Conservation (phyloP, 495 filamentous ascomycete species). For the Penicillium riverlandense region DNA sequence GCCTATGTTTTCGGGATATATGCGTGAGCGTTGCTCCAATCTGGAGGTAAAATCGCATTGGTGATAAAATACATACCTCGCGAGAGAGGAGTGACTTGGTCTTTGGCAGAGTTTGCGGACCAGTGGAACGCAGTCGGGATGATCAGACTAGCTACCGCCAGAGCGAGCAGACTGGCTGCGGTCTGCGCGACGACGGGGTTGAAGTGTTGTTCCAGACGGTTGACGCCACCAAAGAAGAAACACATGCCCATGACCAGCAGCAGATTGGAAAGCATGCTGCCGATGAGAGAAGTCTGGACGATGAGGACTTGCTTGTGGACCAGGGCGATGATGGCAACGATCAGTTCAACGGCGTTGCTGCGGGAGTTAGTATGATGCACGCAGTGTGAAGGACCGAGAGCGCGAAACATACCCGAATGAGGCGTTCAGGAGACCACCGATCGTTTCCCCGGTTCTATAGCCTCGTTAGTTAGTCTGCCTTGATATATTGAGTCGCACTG, state of each 20-base stretch:
- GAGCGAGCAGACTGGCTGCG: slow-evolving; percentile 70
- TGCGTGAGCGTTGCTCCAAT: too few species aligned
- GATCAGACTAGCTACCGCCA: slow-evolving; percentile 74
- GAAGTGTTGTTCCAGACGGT: slow-evolving; percentile 78
- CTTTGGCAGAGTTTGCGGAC: slow-evolving; percentile 16
- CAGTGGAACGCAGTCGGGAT: slow-evolving; percentile 81
- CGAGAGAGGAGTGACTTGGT: slow-evolving; percentile 22
- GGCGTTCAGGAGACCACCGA: slow-evolving; percentile 83
- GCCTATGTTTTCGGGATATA: slow-evolving; percentile 24
- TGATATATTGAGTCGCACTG: neutral
- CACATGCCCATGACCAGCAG: slow-evolving; percentile 89
- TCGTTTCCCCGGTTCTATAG: slow-evolving; percentile 58
- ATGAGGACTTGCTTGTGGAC: slow-evolving; percentile 67
- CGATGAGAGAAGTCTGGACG: slow-evolving; percentile 87
- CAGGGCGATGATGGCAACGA: slow-evolving; percentile 81
- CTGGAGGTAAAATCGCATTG: too few species aligned
- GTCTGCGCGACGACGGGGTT: slow-evolving; percentile 93
- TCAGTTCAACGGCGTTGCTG: slow-evolving; percentile 81
- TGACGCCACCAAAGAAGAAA: slow-evolving; percentile 83
- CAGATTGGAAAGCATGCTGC: slow-evolving; percentile 85
- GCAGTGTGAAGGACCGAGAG: neutral
- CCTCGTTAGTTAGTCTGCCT: neutral
- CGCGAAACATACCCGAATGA: slow-evolving; percentile 63
- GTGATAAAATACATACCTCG: slow-evolving; percentile 23
- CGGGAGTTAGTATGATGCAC: slow-evolving; percentile 4